Percentiles rank a stretch among this genome's conserved stretches.
These are phyloP conservation scores for Candida maesae DNA, from an alignment of 805 yeast species.

Conservation along the genomic window DNA sequence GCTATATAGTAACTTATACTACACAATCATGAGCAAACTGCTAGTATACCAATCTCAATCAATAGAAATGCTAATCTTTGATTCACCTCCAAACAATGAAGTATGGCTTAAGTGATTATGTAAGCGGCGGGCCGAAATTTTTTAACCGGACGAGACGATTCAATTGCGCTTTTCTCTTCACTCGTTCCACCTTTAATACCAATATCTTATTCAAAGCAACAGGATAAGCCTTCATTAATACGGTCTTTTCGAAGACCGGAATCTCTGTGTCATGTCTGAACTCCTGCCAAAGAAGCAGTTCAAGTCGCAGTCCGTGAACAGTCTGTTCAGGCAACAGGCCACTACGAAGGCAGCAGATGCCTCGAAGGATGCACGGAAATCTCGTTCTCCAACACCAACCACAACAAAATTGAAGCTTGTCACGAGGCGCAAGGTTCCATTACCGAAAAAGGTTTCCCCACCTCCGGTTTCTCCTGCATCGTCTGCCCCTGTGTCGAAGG, in stretches of 20 bases:
- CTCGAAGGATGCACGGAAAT: slow-evolving; percentile 2
- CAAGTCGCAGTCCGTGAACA: slow-evolving; percentile 29
- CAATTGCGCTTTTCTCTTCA: no score
- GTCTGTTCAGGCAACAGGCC: slow-evolving; percentile 24
- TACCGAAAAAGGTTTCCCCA: slow-evolving; percentile 6
- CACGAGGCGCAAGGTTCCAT: slow-evolving; percentile 12
- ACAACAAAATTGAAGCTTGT: slow-evolving; percentile 24
- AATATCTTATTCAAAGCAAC: no score
- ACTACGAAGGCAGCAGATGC: slow-evolving; percentile 2
- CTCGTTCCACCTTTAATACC: no score
- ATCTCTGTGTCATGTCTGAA: slow-evolving; percentile 3
- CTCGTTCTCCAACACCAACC: slow-evolving; percentile 13
- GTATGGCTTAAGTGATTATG: not conserved
- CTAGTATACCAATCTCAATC: no score
- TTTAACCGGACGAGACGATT: not conserved
- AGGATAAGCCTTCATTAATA: no score
- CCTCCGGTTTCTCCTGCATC: slow-evolving; percentile 2
- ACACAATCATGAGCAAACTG: no score
- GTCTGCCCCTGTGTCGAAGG: not conserved
- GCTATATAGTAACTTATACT: no score
- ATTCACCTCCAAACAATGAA: no score
- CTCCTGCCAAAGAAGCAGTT: slow-evolving; percentile 26
- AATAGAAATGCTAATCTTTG: no score
- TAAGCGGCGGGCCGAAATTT: not conserved
- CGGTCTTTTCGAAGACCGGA: not conserved